Base-by-base conservation (phyloP, 768 basidiomycete species). In the Auricularia sp. region DNA sequence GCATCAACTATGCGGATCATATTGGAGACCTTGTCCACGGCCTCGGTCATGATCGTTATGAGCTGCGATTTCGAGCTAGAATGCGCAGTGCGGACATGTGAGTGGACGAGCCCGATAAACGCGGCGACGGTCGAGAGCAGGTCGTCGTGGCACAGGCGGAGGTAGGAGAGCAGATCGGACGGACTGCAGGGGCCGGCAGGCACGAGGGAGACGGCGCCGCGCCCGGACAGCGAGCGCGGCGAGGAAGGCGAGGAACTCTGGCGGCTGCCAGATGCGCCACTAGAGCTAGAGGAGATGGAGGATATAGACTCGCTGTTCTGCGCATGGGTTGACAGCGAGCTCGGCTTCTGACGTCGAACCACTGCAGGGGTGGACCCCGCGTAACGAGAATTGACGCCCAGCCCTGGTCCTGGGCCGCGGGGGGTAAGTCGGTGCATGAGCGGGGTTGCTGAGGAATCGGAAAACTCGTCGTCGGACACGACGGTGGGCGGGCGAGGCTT, bases 91-190 rank as follows among this genome's bases (percentile, higher is more conserved):
- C 91, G 87, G 23, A 91, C 87, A 78, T 98, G 91, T 16, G 91
- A 91, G 70, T 98, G 96, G 1, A 93, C 91, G 72, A 98, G 94
- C 1, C 95, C 96, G 70, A 99, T 97, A 74, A 99, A 94, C 5
- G 95, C 96, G 23, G 97, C 95, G 71, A 97, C 93, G 21, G 93
- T 91, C 3, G 93, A 96, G 11, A 98, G 80, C 70, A 95, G 90
- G 61, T 88, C 84, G 71, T 97, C 94, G 72, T 97, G 93, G 14
- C 91, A 91, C 66, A 79, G 76, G n/a, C 88, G 85, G 56, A 97
- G 80, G 6, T 87, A 85, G 65, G 88, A 87, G 74, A 89, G 80
- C 4, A 91, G 83, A 70, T 90, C 87, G 1, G 80, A 74, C 59
- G 86, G 79, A 29, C 82, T 85, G 43, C 86, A 84, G 58, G 88